These are phyloP conservation scores for Pleurozium schreberi DNA, from an alignment of 225 moss, liverwort and hornwort species.

Conservation along the genomic window DNA sequence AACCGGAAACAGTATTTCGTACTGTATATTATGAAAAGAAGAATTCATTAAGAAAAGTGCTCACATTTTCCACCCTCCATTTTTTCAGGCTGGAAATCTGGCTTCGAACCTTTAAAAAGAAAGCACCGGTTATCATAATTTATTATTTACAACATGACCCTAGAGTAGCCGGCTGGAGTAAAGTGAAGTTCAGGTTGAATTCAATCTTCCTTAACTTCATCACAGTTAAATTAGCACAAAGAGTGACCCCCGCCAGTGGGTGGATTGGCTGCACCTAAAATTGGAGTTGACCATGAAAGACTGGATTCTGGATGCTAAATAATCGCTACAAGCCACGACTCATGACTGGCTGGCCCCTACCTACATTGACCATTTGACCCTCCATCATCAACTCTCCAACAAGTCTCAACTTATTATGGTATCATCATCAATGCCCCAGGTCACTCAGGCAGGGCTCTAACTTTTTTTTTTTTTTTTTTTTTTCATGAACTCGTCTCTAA, in stretches of 20 bases:
- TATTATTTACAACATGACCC: neutral
- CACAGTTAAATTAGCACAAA: no score
- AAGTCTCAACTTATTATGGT: no score
- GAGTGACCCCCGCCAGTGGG: no score
- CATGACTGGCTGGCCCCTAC: neutral
- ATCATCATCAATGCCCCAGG: no score
- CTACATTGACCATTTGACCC: neutral
- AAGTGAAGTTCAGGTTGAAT: neutral
- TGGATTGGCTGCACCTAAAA: neutral
- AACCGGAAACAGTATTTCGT: neutral
- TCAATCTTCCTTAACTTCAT: no score
- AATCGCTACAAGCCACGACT: neutral
- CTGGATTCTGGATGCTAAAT: neutral
- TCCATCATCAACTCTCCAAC: neutral
- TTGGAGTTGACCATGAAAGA: slow-evolving; percentile 15
- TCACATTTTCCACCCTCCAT: neutral
- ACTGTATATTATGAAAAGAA: neutral
- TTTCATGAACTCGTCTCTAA: no score
- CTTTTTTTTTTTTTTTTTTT: no score
- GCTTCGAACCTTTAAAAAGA: neutral
- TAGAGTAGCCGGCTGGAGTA: neutral
- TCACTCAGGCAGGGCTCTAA: neutral
- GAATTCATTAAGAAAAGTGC: neutral
- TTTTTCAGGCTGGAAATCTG: neutral
- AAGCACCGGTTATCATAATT: neutral